These are phyloP conservation scores for Moniliophthora roreri DNA, from an alignment of 1,284 basidiomycete species.

Conservation along the genomic window DNA sequence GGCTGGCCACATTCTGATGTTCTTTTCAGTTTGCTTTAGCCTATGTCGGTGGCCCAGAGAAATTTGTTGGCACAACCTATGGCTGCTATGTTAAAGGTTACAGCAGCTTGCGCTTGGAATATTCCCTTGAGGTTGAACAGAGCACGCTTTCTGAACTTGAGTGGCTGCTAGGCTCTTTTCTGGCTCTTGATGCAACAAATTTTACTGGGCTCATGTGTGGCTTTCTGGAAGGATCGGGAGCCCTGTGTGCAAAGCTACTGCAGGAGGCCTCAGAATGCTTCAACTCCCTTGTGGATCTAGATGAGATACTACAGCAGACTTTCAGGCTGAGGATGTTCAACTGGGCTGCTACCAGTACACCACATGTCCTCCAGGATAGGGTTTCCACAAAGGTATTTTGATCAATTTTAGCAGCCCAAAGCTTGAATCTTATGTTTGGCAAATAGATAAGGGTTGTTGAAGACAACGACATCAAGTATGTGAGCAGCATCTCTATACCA, in stretches of 20 bases:
- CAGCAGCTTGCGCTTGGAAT: neutral
- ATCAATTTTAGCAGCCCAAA: no score
- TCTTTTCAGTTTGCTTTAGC: neutral
- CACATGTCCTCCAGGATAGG: neutral
- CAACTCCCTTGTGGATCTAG: neutral
- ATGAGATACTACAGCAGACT: neutral
- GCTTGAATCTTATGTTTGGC: no score
- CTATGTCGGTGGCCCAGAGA: neutral
- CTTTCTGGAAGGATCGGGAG: neutral
- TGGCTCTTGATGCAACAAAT: no score
- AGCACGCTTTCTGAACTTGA: no score
- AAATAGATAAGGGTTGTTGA: neutral
- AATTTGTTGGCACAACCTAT: neutral
- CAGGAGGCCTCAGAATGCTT: neutral
- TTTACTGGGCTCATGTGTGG: neutral
- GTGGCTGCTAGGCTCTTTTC: no score
- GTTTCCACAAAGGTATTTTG: neutral
- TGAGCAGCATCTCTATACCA: neutral
- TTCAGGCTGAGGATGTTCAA: slow-evolving; percentile 4
- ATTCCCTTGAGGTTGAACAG: no score
- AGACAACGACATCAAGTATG: neutral
- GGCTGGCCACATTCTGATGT: no score
- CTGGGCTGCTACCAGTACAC: slow-evolving; percentile 3
- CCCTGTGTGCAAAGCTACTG: neutral
- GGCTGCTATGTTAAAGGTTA: neutral